Base-by-base conservation (phyloP, 768 basidiomycete species). In the Leccinum incarnatum region DNA sequence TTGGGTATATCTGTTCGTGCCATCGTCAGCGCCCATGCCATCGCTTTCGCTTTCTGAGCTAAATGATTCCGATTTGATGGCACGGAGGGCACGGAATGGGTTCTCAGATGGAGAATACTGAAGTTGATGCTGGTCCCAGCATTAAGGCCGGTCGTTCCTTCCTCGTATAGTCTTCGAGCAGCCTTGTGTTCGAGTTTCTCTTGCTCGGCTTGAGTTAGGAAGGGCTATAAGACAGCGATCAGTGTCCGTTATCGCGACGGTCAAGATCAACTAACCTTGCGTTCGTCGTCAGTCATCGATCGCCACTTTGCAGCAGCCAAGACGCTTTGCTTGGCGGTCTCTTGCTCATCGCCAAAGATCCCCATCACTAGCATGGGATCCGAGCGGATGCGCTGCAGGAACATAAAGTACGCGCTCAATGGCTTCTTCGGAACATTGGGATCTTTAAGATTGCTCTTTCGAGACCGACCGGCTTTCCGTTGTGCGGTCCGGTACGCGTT, bases 361-460 rank as follows among this genome's bases (percentile, higher is more conserved):
- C 88, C 87, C 59, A 71, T 79, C 10, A 92, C 89, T n/a, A 95
- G 75, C 36, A 78, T 77, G 2, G 85, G 83, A 67, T 91, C 86
- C 54, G 90, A 87, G 60, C 95, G 81, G 65, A 97, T 97, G 48
- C 88, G 85, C 72, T 95, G 93, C 63, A 96, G 73, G 78, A 95
- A 97, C 87, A 95, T 91, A 64, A 97, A 96, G 69, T 96, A 97
- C 0, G 95, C 93, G 69, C 86, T 89, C 47, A 96, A 83, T 6
- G 95, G 95, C 70, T 96, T 96, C 85, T 94, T 95, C 3, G 95
- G 95, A 8, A 93, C 95, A 69, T 97, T 96, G 34, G 94, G 94
- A 71, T 97, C 94, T 77, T 95, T 96, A 75, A 97, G 90, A 72
- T 97, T 97, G 64, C 89, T 89, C 81, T 89, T 92, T 62, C 93